Conservation (phyloP, 2,329 filamentous ascomycete genomes). For the Epicoccum sorghinum region DNA sequence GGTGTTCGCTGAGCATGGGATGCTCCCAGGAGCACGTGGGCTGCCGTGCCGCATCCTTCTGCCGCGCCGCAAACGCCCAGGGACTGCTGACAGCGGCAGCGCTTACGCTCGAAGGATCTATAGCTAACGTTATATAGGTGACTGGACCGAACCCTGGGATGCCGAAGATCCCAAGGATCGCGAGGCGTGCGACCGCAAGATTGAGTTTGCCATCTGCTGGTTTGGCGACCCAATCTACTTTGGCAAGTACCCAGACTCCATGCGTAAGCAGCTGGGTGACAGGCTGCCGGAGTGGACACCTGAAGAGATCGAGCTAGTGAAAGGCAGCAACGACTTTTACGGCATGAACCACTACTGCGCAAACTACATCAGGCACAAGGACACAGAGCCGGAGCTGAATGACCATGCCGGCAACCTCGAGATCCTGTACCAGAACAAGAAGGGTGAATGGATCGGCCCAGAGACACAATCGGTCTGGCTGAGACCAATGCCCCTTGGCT, state of each 20-base stretch:
- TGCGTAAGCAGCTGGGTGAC: slow-evolving; percentile 79
- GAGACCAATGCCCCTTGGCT: slow-evolving; percentile 74
- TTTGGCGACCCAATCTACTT: slow-evolving; percentile 88
- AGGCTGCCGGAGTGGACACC: slow-evolving; percentile 76
- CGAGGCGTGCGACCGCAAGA: slow-evolving; percentile 77
- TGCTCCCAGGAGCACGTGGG: neutral
- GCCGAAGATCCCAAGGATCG: slow-evolving; percentile 74
- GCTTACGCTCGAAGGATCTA: neutral
- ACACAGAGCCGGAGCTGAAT: slow-evolving; percentile 63
- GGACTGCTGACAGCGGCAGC: slow-evolving; percentile 6
- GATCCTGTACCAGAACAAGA: slow-evolving; percentile 71
- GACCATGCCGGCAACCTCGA: slow-evolving; percentile 81
- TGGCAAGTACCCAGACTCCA: slow-evolving; percentile 81
- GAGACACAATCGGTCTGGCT: slow-evolving; percentile 86
- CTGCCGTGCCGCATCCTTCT: slow-evolving; percentile 3
- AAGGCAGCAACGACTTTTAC: slow-evolving; percentile 91
- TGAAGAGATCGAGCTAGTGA: slow-evolving; percentile 74
- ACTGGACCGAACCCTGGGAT: slow-evolving; percentile 84
- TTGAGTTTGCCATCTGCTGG: slow-evolving; percentile 88
- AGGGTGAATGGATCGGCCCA: slow-evolving; percentile 74
- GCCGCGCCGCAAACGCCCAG: slow-evolving; percentile 1
- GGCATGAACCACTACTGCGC: slow-evolving; percentile 95
- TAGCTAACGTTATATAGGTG: slow-evolving; percentile 56
- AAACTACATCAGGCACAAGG: slow-evolving; percentile 80
- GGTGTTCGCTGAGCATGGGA: slow-evolving; percentile 6